A percentile compares a stretch with the other conserved stretches of the same genome.
Conservation (phyloP, 768 basidiomycete genomes). For the Glaciozyma antarctica region DNA sequence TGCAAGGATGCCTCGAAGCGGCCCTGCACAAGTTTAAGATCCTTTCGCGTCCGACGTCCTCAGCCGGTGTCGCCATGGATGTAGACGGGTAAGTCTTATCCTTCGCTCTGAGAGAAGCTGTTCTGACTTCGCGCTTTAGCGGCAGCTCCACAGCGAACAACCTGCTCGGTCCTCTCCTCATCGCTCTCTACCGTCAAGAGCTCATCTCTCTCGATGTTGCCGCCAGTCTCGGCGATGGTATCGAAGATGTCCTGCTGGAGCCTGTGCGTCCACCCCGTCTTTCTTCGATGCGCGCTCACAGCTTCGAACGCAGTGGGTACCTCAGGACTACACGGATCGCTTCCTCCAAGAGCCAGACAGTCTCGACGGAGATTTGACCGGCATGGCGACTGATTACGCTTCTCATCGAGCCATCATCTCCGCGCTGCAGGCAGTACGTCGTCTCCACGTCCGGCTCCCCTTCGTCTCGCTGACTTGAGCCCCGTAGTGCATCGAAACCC, state of each 20-base stretch:
- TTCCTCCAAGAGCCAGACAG: not conserved
- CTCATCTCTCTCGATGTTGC: not conserved
- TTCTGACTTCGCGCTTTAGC: not conserved
- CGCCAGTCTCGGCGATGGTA: not conserved
- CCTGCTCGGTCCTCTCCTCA: not conserved
- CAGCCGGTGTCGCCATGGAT: not conserved
- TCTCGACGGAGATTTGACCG: not conserved
- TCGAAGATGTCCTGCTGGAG: not conserved
- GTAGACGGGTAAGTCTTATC: not conserved
- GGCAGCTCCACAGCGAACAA: not conserved
- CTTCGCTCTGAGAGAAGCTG: no score
- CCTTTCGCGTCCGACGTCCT: not conserved
- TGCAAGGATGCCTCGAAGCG: not conserved
- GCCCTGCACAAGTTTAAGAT: not conserved
- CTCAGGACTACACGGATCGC: not conserved
- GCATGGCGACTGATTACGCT: not conserved
- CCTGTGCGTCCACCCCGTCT: not conserved
- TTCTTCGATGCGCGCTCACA: not conserved
- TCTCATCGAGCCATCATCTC: not conserved
- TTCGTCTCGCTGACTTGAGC: not conserved
- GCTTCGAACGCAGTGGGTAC: not conserved
- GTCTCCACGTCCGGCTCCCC: not conserved
- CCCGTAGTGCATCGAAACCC: not conserved
- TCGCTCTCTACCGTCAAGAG: not conserved
- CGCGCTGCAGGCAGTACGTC: not conserved